Base-by-base conservation (phyloP, 257 asterid species). In the Nicotiana benthamiana region DNA sequence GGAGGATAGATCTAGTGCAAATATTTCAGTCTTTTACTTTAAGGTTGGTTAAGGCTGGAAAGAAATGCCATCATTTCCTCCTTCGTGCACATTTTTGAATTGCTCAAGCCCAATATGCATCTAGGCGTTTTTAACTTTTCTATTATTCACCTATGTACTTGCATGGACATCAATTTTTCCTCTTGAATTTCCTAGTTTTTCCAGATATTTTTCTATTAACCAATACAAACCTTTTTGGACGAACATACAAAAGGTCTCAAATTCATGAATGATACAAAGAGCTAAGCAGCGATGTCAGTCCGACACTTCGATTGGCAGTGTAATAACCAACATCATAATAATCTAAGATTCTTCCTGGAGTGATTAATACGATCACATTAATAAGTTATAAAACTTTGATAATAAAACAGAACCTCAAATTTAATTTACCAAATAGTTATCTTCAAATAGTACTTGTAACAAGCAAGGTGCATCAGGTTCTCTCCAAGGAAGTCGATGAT, bases 401-500 rank as follows among this genome's bases (percentile, higher is more conserved):
- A 11, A 81, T 24, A 79, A 67, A 68, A 30, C 12, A 75, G 60
- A 36, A 36, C 59, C 40, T 30, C 66, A 75, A 68, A 78, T 77
- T 63, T 60, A 77, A 27, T 56, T 83, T 87, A 95, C 99, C 97
- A 95, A 80, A 81, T 93, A 87, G 79, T 85, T 80, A 84, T 93
- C 99, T 84, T 95, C 97, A 63, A 88, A 87, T 17, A 93, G 83
- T 79, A 91, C 86, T 83, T 90, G 89, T 81, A 95, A 86, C 86
- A 82, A 78, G 90, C 89, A 83, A 4, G 99, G 98, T 24, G 97
- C 96, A 83, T 93, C 93, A 20, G 97, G 99, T 87, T 95, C 99
- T 87, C 85, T 88, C 98, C 99, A 95, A 8, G 98, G 97, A 83
- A 90, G 95, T 51, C 98, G 96, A 75, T 89, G 97, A 87, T 95